Evolutionary conservation across 2,329 filamentous ascomycete species (phyloP), one percentile per base, ranked within the genome.

Genomic region (Bipolaris victoriae): DNA sequence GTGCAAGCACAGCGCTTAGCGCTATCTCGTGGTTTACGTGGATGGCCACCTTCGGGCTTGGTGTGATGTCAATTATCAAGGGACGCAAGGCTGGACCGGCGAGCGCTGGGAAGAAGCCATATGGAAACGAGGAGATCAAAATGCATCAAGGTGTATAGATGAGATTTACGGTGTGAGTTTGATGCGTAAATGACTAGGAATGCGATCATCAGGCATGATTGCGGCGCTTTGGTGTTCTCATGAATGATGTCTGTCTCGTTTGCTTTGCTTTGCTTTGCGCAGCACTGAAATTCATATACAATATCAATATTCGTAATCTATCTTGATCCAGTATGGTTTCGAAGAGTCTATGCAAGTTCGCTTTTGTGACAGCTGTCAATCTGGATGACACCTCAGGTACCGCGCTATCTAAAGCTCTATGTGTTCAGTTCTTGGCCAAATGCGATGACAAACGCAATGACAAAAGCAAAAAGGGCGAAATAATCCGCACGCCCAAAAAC

Each of bases 1-100:
- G 90, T 77, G 88, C 88, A 3, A 86, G 84, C 2, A 81, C 85
- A 7, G 88, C 84, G 0, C 88, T 91, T 66, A 87, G 82, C 5
- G 90, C 88, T 66, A 85, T 90, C 70, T 80, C 86, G 51, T 90
- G 83, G 83, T 78, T 69, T 53, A 75, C 73, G 11, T 71, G 41
- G 80, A 82, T 72, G 69, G 82, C 69, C 78, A 83, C 65, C 0
- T 61, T 64, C 11, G 68, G 63, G 7, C 55, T 68, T 16, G 59
- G 53, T 40, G 36, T 61, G 55, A 39, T 60, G 79, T 80, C 67
- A 63, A 75, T 67, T 75, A 70, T 65, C 40, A 58, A 58, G 50
- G 35, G 59, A 47, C 47, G 45, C 22, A 31, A 36, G n/a, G 50
- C 29, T n/a, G 41, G 63, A 49, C 3, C 10, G 29, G 3, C 29